phyloP scores from a whole-genome alignment of 768 basidiomycete genomes.

The Lyophyllum decastes region DNA sequence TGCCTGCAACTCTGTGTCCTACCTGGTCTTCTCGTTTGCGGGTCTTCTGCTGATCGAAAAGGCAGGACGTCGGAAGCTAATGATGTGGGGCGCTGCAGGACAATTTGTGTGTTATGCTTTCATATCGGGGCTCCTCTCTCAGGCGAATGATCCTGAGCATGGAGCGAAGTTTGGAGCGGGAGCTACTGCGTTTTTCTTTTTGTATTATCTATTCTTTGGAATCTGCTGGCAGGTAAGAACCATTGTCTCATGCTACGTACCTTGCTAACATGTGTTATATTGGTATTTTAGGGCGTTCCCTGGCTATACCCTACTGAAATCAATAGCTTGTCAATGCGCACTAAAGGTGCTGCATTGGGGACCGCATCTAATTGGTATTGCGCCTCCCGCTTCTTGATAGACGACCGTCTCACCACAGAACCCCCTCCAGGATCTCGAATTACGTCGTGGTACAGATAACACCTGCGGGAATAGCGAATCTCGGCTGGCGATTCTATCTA shows the following conservation, averaged over 20 bases:
- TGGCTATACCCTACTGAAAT: constrained; percentile 56
- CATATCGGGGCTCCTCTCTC: constrained; percentile 43
- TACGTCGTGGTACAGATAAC: constrained; percentile 53
- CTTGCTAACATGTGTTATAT: neutral
- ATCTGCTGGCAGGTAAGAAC: constrained; percentile 50
- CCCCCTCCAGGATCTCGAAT: constrained; percentile 43
- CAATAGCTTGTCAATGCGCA: constrained; percentile 50
- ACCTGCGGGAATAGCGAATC: constrained; percentile 43
- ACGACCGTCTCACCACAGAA: neutral
- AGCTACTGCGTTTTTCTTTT: constrained; percentile 50
- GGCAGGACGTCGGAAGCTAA: constrained; percentile 48
- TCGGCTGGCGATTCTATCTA: constrained; percentile 51
- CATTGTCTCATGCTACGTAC: neutral
- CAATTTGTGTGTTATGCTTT: constrained; percentile 49
- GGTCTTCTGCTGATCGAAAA: constrained; percentile 49
- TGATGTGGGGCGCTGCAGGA: constrained; percentile 56
- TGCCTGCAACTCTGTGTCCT: constrained; percentile 53
- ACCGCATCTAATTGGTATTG: constrained; percentile 49
- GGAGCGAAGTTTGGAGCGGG: constrained; percentile 41
- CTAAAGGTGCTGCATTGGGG: constrained; percentile 49
- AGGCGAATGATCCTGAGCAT: constrained; percentile 28
- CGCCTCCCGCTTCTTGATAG: neutral
- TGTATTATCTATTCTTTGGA: constrained; percentile 53
- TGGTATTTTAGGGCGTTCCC: constrained; percentile 38
- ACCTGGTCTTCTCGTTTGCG: constrained; percentile 47